Evolutionary conservation across 768 basidiomycete genomes (phyloP), one percentile per base, ranked within the genome.

Genomic region (Suillus weaverae): DNA sequence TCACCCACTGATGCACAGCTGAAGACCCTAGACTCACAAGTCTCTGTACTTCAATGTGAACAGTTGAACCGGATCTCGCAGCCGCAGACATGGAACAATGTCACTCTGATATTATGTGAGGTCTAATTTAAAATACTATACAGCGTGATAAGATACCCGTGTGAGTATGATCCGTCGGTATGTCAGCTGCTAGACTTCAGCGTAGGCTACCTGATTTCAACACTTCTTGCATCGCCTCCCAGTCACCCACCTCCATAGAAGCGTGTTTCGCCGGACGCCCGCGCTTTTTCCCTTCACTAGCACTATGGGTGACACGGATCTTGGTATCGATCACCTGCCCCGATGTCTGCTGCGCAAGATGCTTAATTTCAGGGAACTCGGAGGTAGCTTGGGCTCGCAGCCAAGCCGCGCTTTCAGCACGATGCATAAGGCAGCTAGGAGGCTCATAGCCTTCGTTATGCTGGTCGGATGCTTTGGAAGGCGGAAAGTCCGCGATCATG

Each of bases 341-440:
- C 35, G 77, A 79, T 9, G 70, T 81, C 61, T 80, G 80, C 75
- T 85, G 84, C 11, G 89, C 87, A 16, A 94, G 81, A 44, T 84
- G 81, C 73, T 85, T 88, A 64, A 95, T 84, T 74, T 94, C 89
- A 9, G 82, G 83, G 61, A 90, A 84, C 71, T 91, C 88, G 13
- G 80, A 77, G 10, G 89, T 89, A 3, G 91, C 89, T 75, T 95
- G 94, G 3, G 93, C 93, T 41, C 85, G 82, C 51, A 95, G 79
- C 78, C 89, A 95, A 3, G 83, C 83, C 3, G 88, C 85, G 55
- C 81, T 84, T 36, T 75, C 74, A 14, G 91, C 85, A 10, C 92
- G 84, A 71, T 94, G 91, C 4, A 72, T 75, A 60, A 93, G 79
- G 69, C 87, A 89, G 68, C 93, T 79, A 0, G 88, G 85, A 26